A percentile compares a stretch with the other conserved stretches of the same genome.
phyloP scores from a whole-genome alignment of 345 rosid genomes.

The Toxicodendron radicans region DNA sequence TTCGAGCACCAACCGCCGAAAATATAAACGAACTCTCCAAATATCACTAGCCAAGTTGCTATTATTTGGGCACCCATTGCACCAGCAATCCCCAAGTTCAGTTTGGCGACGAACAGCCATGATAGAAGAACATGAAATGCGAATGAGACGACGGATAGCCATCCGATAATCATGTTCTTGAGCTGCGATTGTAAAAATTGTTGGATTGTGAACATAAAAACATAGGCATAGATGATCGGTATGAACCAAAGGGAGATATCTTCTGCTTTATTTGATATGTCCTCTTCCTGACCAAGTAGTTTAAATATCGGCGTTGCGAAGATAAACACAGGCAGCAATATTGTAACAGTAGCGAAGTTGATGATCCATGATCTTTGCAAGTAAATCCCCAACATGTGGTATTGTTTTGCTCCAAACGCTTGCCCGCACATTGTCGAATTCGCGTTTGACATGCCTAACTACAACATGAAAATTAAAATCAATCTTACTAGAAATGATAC shows the following conservation, averaged over 20 bases:
- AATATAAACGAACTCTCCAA: slow-evolving; percentile 33
- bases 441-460: slow-evolving; percentile 22
- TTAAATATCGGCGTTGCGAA: slow-evolving; percentile 1
- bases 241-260: slow-evolving; percentile 14
- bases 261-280: slow-evolving; percentile 8
- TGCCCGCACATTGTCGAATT: slow-evolving; percentile 21
- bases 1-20: slow-evolving; percentile 68
- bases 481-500: too few species aligned
- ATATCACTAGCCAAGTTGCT: slow-evolving; percentile 23
- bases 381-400: slow-evolving; percentile 21
- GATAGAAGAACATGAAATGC: slow-evolving; percentile 30
- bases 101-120: slow-evolving; percentile 34
- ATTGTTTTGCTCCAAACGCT: slow-evolving; percentile 23
- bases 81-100: slow-evolving; percentile 29
- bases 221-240: slow-evolving; percentile 5
- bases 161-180: slow-evolving; percentile 32
- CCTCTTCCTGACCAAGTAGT: slow-evolving; percentile 6
- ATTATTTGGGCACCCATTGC: slow-evolving; percentile 37
- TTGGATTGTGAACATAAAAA: slow-evolving; percentile 20
- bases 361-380: slow-evolving; percentile 19
- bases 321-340: slow-evolving; percentile 4
- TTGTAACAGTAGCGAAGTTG: background rate
- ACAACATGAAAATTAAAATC: background rate
- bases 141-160: slow-evolving; percentile 27
- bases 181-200: slow-evolving; percentile 42